Evolutionary conservation across 176 grass and related monocot species (phyloP), one percentile per base, ranked within the genome.

Genomic region (Musa beccarii): DNA sequence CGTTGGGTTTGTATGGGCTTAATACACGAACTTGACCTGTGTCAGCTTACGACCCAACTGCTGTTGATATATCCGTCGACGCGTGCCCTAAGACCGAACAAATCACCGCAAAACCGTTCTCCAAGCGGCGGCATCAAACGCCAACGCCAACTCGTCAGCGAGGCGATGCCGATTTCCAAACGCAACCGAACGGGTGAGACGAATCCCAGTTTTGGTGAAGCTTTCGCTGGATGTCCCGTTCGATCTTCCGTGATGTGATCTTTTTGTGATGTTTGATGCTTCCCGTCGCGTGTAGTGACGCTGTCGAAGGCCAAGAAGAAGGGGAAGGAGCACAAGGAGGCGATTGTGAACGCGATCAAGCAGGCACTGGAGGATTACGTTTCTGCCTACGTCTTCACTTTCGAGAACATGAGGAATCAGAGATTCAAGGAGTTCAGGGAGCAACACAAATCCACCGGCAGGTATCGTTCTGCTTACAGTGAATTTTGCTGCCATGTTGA

Each of bases 401-500:
- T 82, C 15, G 87, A 94, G 59, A 92, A 94, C 69, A 99, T 94
- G 95, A 91, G 90, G 75, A 96, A 96, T 71, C 95, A 89, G 78
- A 93, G 83, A 59, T 88, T 99, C 59, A 99, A 99, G 84, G 83
- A 79, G 66, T 86, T 99, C 25, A 89, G 84, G 78, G 95, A 99
- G 17, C 84, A 99, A 13, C 69, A 87, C 34, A 99, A 99, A 63
- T 77, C 89, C 8, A 76, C 72, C 52, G 88, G 85, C 92, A 89
- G 92, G 89, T 92, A 87, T 15, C 2, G n/a, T 43, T 8, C 23
- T 28, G 34, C 19, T 22, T 22, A 22, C 22, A 22, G 22, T 22
- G 22, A 22, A 22, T 22, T 22, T 22, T 22, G 22, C 22, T 22
- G 67, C 23, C 51, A 1, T 7, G 49, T 28, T 28, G 17, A 19